These are phyloP conservation scores for Cyclospora cayetanensis DNA, from an alignment of 169 alveolate genomes.

Conservation along the genomic window DNA sequence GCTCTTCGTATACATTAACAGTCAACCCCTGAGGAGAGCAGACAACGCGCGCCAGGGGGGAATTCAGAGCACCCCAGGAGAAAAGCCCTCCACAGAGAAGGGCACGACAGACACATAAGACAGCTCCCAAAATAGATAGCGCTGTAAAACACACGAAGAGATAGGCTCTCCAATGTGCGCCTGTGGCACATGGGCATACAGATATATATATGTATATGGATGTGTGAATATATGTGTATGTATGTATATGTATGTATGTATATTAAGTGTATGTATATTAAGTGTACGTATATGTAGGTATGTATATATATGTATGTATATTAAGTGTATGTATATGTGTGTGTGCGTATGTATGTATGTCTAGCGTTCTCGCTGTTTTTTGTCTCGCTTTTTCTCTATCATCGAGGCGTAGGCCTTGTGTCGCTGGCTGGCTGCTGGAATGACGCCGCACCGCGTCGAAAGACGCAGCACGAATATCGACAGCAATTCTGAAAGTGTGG, in stretches of 20 bases:
- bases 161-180: background rate
- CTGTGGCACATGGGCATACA: background rate
- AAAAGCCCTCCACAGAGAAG: background rate
- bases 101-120: background rate
- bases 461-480: background rate
- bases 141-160: background rate
- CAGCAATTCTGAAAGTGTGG: background rate
- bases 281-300: too few species aligned
- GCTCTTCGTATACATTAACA: constrained; percentile 36
- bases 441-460: background rate
- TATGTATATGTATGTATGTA: background rate
- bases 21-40: constrained; percentile 28
- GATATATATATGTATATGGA: background rate
- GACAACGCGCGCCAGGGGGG: too few species aligned
- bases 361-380: too few species aligned
- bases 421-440: background rate
- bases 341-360: too few species aligned
- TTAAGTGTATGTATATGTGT: background rate
- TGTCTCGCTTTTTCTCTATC: too few species aligned
- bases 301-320: too few species aligned
- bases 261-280: too few species aligned
- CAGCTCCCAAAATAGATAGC: too few species aligned
- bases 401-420: too few species aligned
- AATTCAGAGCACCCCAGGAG: background rate
- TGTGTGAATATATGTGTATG: background rate